Evolutionary conservation across 2,329 filamentous ascomycete genomes (phyloP).

Genomic region (Fusarium metavorans): DNA sequence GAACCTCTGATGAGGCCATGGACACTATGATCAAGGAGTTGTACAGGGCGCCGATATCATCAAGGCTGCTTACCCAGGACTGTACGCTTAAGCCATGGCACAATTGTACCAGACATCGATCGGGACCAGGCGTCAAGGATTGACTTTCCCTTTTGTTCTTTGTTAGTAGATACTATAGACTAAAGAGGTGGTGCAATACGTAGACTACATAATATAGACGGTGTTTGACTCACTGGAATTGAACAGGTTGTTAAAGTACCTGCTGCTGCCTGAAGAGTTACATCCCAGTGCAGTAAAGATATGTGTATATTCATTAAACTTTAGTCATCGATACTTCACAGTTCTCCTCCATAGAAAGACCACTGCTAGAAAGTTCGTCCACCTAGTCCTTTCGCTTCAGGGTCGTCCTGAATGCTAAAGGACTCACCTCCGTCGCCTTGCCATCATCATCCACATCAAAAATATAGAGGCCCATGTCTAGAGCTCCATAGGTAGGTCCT

Average conservation of each 20-base stretch:
- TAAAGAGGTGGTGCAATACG: background rate
- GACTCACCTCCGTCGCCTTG: background rate
- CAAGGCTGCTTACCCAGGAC: background rate
- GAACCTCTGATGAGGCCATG: slow-evolving; percentile 67
- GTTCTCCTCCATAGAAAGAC: too few relatives aligned
- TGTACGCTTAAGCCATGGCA: background rate
- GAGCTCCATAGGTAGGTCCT: background rate
- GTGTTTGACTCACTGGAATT: background rate
- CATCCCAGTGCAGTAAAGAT: too few relatives aligned
- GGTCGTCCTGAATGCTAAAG: background rate
- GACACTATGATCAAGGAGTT: slow-evolving; percentile 65
- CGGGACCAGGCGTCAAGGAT: background rate
- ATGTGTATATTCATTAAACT: too few relatives aligned
- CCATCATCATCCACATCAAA: slow-evolving; percentile 3
- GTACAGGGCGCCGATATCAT: background rate
- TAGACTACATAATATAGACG: background rate
- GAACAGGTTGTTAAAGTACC: background rate
- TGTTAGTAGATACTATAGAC: background rate
- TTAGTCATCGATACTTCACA: too few relatives aligned
- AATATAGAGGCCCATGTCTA: background rate
- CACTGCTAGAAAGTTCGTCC: too few relatives aligned
- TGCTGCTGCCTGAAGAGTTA: too few relatives aligned
- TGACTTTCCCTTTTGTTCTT: background rate
- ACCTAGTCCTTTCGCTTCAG: background rate
- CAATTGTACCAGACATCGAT: background rate